Base-by-base conservation (phyloP, 1,284 basidiomycete species). In the Trametes pubescens region DNA sequence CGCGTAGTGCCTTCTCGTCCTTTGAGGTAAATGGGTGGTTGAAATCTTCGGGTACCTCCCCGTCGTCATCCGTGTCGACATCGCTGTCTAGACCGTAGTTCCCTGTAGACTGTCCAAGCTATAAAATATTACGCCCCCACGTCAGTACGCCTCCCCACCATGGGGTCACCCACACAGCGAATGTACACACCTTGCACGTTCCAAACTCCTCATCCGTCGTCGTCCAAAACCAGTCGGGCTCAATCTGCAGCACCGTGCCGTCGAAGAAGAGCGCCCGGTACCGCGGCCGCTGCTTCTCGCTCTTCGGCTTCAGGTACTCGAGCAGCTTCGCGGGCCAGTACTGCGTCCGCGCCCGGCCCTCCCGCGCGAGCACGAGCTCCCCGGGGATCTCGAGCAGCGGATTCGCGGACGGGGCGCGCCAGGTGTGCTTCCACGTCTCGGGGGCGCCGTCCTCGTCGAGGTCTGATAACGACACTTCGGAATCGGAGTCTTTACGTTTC, bases 241-340 rank as follows among this genome's bases (percentile, higher is more conserved):
- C 74, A 24, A 91, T 75, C 1, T 70, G 65, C 47, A 78, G 70
- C 34, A 76, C 64, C 16, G 76, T 77, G 0, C 78, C 80, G 63
- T 91, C 90, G 64, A 90, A 77, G 74, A 84, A 92, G 22, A 78
- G 73, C 13, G 90, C 77, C 34, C 67, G 73, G 72, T 90, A 92
- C 74, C 75, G 71, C 62, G 78, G 69, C 56, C 74, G 77, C 10
- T 72, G 69, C 11, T 46, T 73, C 1, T 73, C 74, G 16, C 76
- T 77, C 46, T 69, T 72, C 6, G 86, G 81, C n/a, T 80, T 78
- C 26, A 85, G 64, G 69, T 87, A 90, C 2, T 70, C 77, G n/a
- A 86, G 71, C 49, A 92, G 75, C 71, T 79, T 77, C 2, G 87
- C 90, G 7, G 90, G 89, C 90, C 90, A 92, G 69, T 86, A 89